Conservation (phyloP, 2,329 filamentous ascomycete genomes). For the Venturia effusa region DNA sequence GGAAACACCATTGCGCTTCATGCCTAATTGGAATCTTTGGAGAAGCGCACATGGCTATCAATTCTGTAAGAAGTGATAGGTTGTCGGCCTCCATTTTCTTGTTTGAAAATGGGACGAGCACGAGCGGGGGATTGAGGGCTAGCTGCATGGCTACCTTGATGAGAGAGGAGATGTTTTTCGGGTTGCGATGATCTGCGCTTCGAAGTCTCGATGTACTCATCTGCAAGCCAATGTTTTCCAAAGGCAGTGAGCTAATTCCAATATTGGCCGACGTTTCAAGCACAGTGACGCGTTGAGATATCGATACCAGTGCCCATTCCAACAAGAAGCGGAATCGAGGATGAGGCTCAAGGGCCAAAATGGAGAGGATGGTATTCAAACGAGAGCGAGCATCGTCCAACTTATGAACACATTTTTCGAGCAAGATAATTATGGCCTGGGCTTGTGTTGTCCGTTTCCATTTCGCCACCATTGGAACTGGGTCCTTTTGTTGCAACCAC, state of each 20-base stretch:
- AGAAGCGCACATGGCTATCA: constrained; percentile 34
- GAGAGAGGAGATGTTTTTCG: constrained; percentile 35
- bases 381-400: constrained; percentile 15
- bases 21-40: constrained; percentile 43
- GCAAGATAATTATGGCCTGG: constrained; percentile 34
- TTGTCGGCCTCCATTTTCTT: constrained; percentile 25
- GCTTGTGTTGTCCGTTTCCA: constrained; percentile 40
- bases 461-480: constrained; percentile 32
- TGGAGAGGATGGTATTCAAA: constrained; percentile 23
- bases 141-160: constrained; percentile 36
- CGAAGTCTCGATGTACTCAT: constrained; percentile 19
- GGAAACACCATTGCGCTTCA: constrained; percentile 40
- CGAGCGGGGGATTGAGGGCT: constrained; percentile 22
- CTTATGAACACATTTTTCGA: constrained; percentile 19
- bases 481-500: constrained; percentile 33
- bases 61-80: constrained; percentile 27
- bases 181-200: constrained; percentile 33
- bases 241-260: constrained; percentile 16
- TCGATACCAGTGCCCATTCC: constrained; percentile 38
- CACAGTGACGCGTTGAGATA: constrained; percentile 22
- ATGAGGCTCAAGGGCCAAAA: constrained; percentile 35
- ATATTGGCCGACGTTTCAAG: constrained; percentile 11
- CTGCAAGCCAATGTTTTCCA: constrained; percentile 14
- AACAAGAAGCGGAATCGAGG: constrained; percentile 36
- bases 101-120: not conserved